These are phyloP conservation scores for Penicillium subrubescens DNA, from an alignment of 495 filamentous ascomycete species.

Conservation along the genomic window DNA sequence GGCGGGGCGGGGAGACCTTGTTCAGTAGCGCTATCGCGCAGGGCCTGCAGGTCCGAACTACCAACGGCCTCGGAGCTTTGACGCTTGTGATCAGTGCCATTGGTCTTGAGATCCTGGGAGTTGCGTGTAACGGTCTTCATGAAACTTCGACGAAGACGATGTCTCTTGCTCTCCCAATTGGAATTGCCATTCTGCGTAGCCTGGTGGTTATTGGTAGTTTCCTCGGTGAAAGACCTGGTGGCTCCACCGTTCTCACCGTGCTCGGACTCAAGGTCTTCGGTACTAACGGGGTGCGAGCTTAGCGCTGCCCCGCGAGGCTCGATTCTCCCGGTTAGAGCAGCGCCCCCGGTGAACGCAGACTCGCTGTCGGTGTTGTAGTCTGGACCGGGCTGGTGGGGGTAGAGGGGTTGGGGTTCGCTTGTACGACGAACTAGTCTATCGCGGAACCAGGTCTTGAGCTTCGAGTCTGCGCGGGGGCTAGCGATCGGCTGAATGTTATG, in stretches of 20 bases:
- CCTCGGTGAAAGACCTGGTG: slow-evolving; percentile 19
- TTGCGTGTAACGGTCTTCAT: slow-evolving; percentile 27
- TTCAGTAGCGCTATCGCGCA: slow-evolving; percentile 52
- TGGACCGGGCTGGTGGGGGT: slow-evolving; percentile 31
- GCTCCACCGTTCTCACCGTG: slow-evolving; percentile 18
- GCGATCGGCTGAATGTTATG: slow-evolving; percentile 22
- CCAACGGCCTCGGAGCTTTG: slow-evolving; percentile 50
- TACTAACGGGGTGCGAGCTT: slow-evolving; percentile 37
- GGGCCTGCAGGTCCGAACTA: slow-evolving; percentile 42
- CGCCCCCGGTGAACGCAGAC: slow-evolving; percentile 26
- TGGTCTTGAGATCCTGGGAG: slow-evolving; percentile 26
- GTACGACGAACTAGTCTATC: slow-evolving; percentile 28
- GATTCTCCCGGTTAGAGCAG: slow-evolving; percentile 19
- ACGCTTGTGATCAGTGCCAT: slow-evolving; percentile 29
- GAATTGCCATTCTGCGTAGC: slow-evolving; percentile 20
- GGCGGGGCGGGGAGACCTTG: slow-evolving; percentile 48
- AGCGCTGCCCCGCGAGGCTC: slow-evolving; percentile 31
- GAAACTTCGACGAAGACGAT: slow-evolving; percentile 30
- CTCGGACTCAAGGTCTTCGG: slow-evolving; percentile 26
- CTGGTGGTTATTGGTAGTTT: slow-evolving; percentile 4
- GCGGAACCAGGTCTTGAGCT: slow-evolving; percentile 35
- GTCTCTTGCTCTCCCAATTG: slow-evolving; percentile 18
- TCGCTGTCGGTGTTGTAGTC: slow-evolving; percentile 22
- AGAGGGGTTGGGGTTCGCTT: slow-evolving; percentile 23
- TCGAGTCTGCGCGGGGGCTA: slow-evolving; percentile 30